phyloP scores from a whole-genome alignment of 2,329 filamentous ascomycete genomes.

The Ceratocystis albifundus region DNA sequence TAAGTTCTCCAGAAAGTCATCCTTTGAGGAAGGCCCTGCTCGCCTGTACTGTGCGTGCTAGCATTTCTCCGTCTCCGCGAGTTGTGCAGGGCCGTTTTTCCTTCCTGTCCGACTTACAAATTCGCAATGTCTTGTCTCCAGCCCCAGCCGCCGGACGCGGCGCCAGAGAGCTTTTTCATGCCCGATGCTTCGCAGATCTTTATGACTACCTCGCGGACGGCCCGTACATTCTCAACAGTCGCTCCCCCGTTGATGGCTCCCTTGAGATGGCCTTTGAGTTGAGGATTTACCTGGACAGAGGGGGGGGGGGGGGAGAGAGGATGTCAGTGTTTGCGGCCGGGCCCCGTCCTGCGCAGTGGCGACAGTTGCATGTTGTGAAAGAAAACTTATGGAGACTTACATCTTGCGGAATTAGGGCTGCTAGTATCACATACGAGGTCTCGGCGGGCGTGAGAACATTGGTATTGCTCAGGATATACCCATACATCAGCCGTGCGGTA shows the following conservation, averaged over 20 bases:
- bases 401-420: constrained; percentile 41
- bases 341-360: constrained; percentile 6
- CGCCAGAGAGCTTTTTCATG: constrained; percentile 34
- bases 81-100: background rate
- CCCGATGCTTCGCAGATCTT: constrained; percentile 38
- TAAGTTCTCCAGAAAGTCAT: background rate
- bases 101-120: constrained; percentile 27
- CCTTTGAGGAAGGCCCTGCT: background rate
- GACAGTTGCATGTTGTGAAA: background rate
- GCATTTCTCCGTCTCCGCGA: background rate
- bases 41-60: background rate
- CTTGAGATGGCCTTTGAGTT: constrained; percentile 42
- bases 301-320: constrained; percentile 14
- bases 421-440: constrained; percentile 42
- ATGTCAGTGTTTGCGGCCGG: too few relatives aligned
- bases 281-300: constrained; percentile 37
- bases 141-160: constrained; percentile 34
- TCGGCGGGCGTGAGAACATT: constrained; percentile 36
- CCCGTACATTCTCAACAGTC: constrained; percentile 38
- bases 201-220: constrained; percentile 37
- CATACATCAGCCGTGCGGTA: constrained; percentile 39
- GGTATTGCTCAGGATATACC: constrained; percentile 39
- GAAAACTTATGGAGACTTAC: constrained; percentile 28
- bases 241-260: constrained; percentile 42
- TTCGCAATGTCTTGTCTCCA: constrained; percentile 38